Percentiles rank a stretch among this genome's conserved stretches.
phyloP scores from a whole-genome alignment of 2,329 filamentous ascomycete species.

The Hypoxylon sp. region DNA sequence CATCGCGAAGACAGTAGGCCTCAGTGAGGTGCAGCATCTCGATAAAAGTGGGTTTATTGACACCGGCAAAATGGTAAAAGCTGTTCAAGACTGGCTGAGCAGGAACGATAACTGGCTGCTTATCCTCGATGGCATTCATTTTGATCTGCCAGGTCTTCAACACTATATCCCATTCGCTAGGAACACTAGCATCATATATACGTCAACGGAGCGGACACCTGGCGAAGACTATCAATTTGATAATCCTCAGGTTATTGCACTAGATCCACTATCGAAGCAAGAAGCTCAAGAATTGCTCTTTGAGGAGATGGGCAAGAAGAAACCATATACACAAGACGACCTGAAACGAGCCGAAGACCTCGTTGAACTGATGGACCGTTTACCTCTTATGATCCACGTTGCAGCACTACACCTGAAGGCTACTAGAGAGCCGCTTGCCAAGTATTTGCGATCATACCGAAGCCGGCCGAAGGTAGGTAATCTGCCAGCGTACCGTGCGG shows the following conservation, averaged over 20 bases:
- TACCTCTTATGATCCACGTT: slow-evolving; percentile 78
- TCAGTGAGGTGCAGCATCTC: slow-evolving; percentile 61
- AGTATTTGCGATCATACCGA: slow-evolving; percentile 71
- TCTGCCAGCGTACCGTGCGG: slow-evolving; percentile 63
- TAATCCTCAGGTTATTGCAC: slow-evolving; percentile 70
- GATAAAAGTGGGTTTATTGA: slow-evolving; percentile 58
- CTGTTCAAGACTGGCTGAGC: slow-evolving; percentile 74
- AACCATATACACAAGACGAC: slow-evolving; percentile 69
- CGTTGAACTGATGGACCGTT: slow-evolving; percentile 73
- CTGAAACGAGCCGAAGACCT: slow-evolving; percentile 70
- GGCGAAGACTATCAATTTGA: slow-evolving; percentile 70
- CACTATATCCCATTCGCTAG: slow-evolving; percentile 75
- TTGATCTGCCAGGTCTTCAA: slow-evolving; percentile 69
- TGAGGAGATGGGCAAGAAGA: slow-evolving; percentile 72
- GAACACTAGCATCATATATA: slow-evolving; percentile 77
- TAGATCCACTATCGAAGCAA: slow-evolving; percentile 67
- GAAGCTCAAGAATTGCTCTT: slow-evolving; percentile 74
- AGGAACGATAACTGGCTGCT: slow-evolving; percentile 75
- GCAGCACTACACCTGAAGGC: slow-evolving; percentile 73
- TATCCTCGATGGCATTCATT: slow-evolving; percentile 76
- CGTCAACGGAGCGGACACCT: slow-evolving; percentile 73
- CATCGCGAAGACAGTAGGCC: slow-evolving; percentile 71
- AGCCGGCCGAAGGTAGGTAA: slow-evolving; percentile 68
- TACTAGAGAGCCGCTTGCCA: slow-evolving; percentile 72
- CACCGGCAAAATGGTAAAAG: slow-evolving; percentile 65